phyloP scores from a whole-genome alignment of 331 rosid species.

The Quercus phellos region DNA sequence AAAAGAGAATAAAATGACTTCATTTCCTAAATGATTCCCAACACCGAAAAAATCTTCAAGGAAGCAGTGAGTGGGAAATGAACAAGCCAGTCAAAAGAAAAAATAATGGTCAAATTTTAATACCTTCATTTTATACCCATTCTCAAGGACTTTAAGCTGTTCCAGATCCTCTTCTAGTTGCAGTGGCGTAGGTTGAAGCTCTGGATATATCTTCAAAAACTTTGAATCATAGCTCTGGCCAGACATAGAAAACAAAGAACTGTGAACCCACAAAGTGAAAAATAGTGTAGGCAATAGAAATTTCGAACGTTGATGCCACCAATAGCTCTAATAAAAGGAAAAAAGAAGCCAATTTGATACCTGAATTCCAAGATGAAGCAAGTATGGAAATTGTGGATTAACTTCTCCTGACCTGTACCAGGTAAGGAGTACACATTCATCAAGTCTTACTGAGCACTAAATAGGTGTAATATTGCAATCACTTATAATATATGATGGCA shows the following conservation, averaged over 20 bases:
- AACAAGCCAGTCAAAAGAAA: background rate
- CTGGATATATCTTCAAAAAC: constrained; percentile 67
- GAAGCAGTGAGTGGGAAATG: background rate
- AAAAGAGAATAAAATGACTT: background rate
- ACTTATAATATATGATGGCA: background rate
- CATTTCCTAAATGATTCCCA: background rate
- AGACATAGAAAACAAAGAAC: constrained; percentile 14
- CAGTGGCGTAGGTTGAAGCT: constrained; percentile 75
- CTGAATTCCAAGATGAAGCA: constrained; percentile 74
- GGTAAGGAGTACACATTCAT: constrained; percentile 12
- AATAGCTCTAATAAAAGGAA: background rate
- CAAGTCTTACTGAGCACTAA: constrained; percentile 6
- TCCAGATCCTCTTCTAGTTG: constrained; percentile 96
- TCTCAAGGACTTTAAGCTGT: constrained; percentile 94
- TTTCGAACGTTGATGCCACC: background rate
- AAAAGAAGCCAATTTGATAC: constrained; percentile 22
- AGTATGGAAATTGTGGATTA: constrained; percentile 69
- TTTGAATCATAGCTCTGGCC: constrained; percentile 77
- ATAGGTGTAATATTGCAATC: constrained; percentile 7
- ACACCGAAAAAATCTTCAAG: background rate
- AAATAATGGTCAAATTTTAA: background rate
- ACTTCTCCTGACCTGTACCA: constrained; percentile 70
- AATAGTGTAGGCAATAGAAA: constrained; percentile 4
- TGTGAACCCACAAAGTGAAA: constrained; percentile 8
- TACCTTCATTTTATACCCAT: constrained; percentile 98